A percentile compares a stretch with the other conserved stretches of the same genome.
phyloP scores from a whole-genome alignment of 345 rosid species.

The Euphorbia tirucalli region DNA sequence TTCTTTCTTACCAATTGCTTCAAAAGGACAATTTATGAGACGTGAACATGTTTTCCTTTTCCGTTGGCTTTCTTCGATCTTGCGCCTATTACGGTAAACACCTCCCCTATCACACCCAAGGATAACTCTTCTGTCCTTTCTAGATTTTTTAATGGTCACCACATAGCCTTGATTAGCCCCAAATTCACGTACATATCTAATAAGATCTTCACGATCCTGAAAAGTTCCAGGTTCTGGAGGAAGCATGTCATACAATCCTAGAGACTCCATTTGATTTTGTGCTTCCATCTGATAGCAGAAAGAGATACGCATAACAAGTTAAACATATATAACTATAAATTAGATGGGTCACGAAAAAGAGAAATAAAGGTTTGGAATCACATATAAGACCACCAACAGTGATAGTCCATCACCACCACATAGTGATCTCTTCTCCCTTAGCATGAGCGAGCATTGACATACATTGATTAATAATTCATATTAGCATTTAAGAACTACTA shows the following conservation, averaged over 20 bases:
- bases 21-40: slow-evolving; percentile 50
- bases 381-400: background rate
- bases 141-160: slow-evolving; percentile 49
- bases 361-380: background rate
- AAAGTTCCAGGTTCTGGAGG: slow-evolving; percentile 40
- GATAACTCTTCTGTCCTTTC: slow-evolving; percentile 46
- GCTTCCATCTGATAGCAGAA: slow-evolving; percentile 20
- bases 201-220: slow-evolving; percentile 42
- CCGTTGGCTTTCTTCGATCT: slow-evolving; percentile 46
- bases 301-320: slow-evolving; percentile 6
- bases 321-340: background rate
- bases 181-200: slow-evolving; percentile 40
- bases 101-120: slow-evolving; percentile 57
- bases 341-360: background rate
- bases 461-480: too few species aligned
- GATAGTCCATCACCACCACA: background rate
- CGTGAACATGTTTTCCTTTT: slow-evolving; percentile 47
- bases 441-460: background rate
- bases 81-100: slow-evolving; percentile 46
- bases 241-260: slow-evolving; percentile 35
- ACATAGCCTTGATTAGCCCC: slow-evolving; percentile 49
- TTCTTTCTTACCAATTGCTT: slow-evolving; percentile 43
- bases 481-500: too few species aligned
- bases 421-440: background rate
- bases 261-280: slow-evolving; percentile 20